phyloP scores from a whole-genome alignment of 2,329 filamentous ascomycete genomes.

The Drechslerella coelobrocha region DNA sequence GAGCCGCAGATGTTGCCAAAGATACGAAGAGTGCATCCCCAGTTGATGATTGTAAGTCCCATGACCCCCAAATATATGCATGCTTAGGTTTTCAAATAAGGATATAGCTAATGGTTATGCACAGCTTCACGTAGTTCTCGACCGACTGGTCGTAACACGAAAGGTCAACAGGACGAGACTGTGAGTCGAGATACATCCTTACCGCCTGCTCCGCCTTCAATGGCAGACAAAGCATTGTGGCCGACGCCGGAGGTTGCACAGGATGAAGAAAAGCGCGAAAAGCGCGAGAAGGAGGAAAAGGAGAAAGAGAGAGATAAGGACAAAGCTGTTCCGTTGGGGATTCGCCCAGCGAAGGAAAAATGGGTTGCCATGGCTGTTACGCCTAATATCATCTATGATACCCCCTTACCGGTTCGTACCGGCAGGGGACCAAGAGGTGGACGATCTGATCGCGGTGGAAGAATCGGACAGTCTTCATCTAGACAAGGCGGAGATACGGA shows the following conservation, averaged over 20 bases:
- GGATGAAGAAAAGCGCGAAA: constrained; percentile 77
- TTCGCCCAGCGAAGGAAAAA: constrained; percentile 72
- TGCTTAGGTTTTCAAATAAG: not conserved
- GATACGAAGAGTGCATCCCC: constrained; percentile 32
- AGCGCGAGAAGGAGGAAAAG: constrained; percentile 63
- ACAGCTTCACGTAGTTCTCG: constrained; percentile 32
- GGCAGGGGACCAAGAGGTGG: constrained; percentile 64
- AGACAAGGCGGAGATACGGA: constrained; percentile 58
- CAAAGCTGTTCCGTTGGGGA: constrained; percentile 66
- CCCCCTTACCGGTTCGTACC: constrained; percentile 69
- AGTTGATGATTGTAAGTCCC: constrained; percentile 35
- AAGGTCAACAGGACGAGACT: constrained; percentile 50
- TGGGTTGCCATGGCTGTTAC: constrained; percentile 86
- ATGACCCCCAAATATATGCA: not conserved
- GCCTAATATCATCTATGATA: constrained; percentile 84
- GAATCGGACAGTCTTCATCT: constrained; percentile 59
- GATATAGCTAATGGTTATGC: too few species aligned
- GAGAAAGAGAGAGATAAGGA: constrained; percentile 68
- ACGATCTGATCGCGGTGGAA: constrained; percentile 65
- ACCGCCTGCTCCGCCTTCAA: constrained; percentile 67
- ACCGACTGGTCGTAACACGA: constrained; percentile 24
- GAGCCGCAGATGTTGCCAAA: constrained; percentile 21
- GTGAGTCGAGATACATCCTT: constrained; percentile 55
- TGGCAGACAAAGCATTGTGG: constrained; percentile 81
- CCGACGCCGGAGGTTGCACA: constrained; percentile 84